Evolutionary conservation across 2,329 filamentous ascomycete species (phyloP), one percentile per base, ranked within the genome.

Genomic region (Aureobasidium namibiae): DNA sequence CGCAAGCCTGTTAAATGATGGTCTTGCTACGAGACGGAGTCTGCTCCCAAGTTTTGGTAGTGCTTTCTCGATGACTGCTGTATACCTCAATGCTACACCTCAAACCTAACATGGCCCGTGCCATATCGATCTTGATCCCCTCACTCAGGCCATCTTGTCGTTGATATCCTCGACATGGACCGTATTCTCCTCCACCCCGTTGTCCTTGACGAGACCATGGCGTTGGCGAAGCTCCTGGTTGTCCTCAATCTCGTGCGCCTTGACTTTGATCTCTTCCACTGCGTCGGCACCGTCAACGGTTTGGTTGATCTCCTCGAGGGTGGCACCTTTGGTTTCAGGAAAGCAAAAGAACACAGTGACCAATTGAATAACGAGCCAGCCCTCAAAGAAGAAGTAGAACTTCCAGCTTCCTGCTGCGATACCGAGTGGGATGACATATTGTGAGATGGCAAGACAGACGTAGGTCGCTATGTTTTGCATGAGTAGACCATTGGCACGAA

Each of bases 401-500:
- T 16, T 24, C 44, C 44, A 46, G 18, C 44, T 46, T 31, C 21
- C 21, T 24, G 21, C 21, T 9, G 21, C 14, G 4, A 46, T 46
- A 4, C 21, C 44, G 5, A 26, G 23, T 14, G 44, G 42, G 7
- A 46, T 46, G 4, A 46, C 23, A 9, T 46, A 46, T 24, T 23
- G 21, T 0, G 21, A 26, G 14, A 46, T 26, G 24, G 23, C 21
- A 5, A 24, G 21, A 31, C 21, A 23, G 14, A 31, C 16, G 9
- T 46, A 46, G 44, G 21, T 26, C 7, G 23, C 14, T 14, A 23
- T 24, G 23, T 50, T 36, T 11, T 73, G 75, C 42, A 75, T 66
- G 0, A 72, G 75, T 61, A 79, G 65, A 1, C 77, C 78, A 49
- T 77, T 76, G 1, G 77, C 77, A 31, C 78, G 74, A 45, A 80